phyloP scores from a whole-genome alignment of 1,139 yeast species.

The Kodamaea derodonti region DNA sequence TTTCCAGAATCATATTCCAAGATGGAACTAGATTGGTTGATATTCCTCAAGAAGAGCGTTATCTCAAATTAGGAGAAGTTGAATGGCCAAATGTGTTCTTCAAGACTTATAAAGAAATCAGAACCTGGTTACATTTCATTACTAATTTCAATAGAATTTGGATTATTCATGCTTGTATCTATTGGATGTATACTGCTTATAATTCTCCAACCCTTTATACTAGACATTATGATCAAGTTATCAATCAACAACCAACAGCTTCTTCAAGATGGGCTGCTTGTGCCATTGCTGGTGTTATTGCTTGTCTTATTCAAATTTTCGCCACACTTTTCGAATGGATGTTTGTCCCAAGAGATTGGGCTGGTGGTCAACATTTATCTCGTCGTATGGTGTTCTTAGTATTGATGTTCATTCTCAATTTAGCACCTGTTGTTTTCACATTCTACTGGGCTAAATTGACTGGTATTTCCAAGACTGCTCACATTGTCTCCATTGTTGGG shows the following conservation, averaged over 20 bases:
- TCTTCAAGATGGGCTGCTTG: constrained; percentile 91
- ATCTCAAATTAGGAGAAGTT: constrained; percentile 84
- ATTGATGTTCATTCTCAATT: constrained; percentile 62
- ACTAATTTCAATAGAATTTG: constrained; percentile 98
- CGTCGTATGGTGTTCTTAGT: constrained; percentile 80
- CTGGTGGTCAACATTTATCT: constrained; percentile 95
- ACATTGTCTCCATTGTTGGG: constrained; percentile 79
- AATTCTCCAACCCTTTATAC: constrained; percentile 92
- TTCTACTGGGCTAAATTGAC: constrained; percentile 77
- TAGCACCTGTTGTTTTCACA: constrained; percentile 84
- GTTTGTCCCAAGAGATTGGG: constrained; percentile 97
- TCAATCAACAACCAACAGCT: constrained; percentile 79
- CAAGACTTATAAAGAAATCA: constrained; percentile 93
- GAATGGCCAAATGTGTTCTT: constrained; percentile 90
- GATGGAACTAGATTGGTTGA: constrained; percentile 93
- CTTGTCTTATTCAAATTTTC: constrained; percentile 70
- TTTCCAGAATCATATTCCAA: constrained; percentile 83
- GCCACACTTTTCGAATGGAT: constrained; percentile 95
- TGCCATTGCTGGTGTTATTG: constrained; percentile 90
- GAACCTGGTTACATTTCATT: constrained; percentile 96
- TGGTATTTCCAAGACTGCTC: constrained; percentile 69
- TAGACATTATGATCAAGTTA: constrained; percentile 74
- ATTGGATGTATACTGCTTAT: constrained; percentile 93
- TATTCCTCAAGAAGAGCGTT: constrained; percentile 85
- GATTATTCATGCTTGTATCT: constrained; percentile 85